phyloP scores from a whole-genome alignment of 306 rosid species.

The Corylus avellana region DNA sequence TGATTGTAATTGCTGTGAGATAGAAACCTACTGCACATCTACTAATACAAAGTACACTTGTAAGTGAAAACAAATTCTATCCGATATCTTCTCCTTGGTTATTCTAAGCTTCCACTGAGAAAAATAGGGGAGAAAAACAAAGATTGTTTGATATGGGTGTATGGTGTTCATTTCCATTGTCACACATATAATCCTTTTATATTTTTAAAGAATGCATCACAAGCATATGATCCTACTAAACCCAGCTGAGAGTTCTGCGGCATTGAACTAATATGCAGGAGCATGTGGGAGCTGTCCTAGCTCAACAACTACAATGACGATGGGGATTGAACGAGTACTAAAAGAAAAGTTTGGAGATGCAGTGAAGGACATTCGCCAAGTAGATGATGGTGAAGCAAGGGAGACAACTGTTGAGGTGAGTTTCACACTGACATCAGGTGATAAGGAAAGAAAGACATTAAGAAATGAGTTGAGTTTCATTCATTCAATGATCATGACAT shows the following conservation, averaged over 20 bases:
- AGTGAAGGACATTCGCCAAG: conserved; percentile 67
- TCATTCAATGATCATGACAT: conserved; percentile 2
- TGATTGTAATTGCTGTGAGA: too few relatives aligned
- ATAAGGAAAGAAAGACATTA: not conserved
- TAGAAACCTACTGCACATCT: too few relatives aligned
- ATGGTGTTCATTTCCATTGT: not conserved
- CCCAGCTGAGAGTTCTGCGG: not conserved
- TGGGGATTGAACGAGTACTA: conserved; percentile 93
- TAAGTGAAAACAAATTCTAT: too few relatives aligned
- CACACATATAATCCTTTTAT: not conserved
- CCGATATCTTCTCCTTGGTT: too few relatives aligned
- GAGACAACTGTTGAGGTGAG: conserved; percentile 68
- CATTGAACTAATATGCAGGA: conserved; percentile 44
- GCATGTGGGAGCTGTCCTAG: conserved; percentile 95
- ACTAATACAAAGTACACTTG: too few relatives aligned
- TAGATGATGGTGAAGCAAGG: conserved; percentile 47
- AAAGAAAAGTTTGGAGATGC: conserved; percentile 92
- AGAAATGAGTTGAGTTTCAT: not conserved
- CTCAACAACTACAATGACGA: conserved; percentile 93
- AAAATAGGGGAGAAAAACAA: not conserved
- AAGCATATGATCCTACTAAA: not conserved
- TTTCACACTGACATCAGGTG: conserved; percentile 7
- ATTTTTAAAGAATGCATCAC: not conserved
- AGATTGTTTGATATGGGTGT: not conserved
- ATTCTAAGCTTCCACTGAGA: too few relatives aligned